Base-by-base conservation (phyloP, 345 rosid species). In the Salix viminalis region DNA sequence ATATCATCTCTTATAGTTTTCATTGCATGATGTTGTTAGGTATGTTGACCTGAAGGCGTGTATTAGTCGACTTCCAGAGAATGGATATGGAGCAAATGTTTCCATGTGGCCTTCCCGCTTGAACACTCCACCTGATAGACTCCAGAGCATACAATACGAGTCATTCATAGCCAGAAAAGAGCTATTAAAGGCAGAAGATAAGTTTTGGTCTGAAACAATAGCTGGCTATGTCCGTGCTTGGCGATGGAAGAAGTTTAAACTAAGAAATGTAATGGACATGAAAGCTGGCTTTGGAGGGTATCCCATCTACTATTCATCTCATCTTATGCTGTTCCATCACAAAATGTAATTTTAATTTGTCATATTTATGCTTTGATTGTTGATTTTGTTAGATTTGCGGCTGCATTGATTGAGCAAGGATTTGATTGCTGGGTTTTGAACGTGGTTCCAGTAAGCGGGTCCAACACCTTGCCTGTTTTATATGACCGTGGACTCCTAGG, bases 191-290 rank as follows among this genome's bases (percentile, higher is more conserved):
- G 99, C 99, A 50, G 98, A 96, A 84, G 86, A 87, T 46, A 93
- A 90, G 79, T 96, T 90, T 85, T 96, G 99, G 99, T 80, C 76
- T n/a, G 97, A 91, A 77, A 94, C 84, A 78, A 84, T 96, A 77
- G 82, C 83, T 65, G 84, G 95, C 83, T 96, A 90, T 82, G 89
- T 92, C 30, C 89, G 91, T 39, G 90, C 84, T 76, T 86, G 92
- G 75, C 91, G 86, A 28, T 94, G 99, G 99, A 91, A 90, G 88
- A 85, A 90, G 81, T 75, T 87, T 70, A 92, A 85, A 76, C 80
- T 93, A n/a, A 88, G 98, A 92, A 96, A 96, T 82, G 94, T 96
- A n/a, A 34, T 96, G 90, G 99, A 96, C 87, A 94, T 96, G 98
- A 93, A 81, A 87, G 97, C 98, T 72, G 88, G 95, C 86, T 96